These are phyloP conservation scores for Saccharomyces hybrid DNA, from an alignment of 1,139 yeast species.

Conservation along the genomic window DNA sequence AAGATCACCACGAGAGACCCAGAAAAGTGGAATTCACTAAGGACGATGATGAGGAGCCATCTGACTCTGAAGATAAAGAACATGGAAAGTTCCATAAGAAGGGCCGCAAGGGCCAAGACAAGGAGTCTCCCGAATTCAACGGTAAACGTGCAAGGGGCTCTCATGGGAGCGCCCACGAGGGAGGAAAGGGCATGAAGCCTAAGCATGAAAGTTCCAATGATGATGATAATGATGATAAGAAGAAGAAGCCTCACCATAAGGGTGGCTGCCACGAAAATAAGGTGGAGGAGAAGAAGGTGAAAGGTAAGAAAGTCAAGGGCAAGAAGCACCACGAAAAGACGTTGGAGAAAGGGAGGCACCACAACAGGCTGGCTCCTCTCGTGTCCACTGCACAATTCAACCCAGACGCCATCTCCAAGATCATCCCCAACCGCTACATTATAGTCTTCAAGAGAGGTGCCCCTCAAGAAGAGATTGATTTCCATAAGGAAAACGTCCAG, in stretches of 20 bases:
- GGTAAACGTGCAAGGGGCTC: not conserved
- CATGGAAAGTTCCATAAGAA: not conserved
- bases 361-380: not conserved
- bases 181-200: not conserved
- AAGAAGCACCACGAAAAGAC: not conserved
- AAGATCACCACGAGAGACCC: not conserved
- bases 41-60: not conserved
- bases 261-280: constrained; percentile 1
- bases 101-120: not conserved
- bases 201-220: not conserved
- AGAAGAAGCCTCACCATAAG: not conserved
- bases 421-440: constrained; percentile 71
- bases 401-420: not conserved
- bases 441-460: constrained; percentile 62
- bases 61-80: no score
- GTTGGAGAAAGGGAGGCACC: not conserved
- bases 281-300: not conserved
- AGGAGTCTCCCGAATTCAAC: not conserved
- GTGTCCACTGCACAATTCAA: not conserved
- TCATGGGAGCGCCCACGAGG: not conserved
- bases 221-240: not conserved
- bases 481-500: constrained; percentile 43
- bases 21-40: not conserved
- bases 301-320: not conserved
- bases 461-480: constrained; percentile 41